Conservation (phyloP, 768 basidiomycete genomes). For the Russula sp. region DNA sequence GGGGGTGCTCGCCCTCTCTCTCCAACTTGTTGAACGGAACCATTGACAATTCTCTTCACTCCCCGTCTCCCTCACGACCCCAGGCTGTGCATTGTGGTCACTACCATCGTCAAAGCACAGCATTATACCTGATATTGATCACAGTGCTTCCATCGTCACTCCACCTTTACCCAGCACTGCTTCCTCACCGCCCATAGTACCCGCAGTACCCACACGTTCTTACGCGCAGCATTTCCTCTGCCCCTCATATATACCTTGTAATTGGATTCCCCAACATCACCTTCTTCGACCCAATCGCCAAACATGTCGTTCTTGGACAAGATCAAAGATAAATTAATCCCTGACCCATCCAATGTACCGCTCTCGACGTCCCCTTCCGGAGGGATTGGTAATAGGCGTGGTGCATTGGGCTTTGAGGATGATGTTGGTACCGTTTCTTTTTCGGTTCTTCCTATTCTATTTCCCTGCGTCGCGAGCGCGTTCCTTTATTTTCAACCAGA, state of each 20-base stretch:
- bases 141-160: neutral
- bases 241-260: neutral
- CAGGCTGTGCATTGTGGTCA: neutral
- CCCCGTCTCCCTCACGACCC: neutral
- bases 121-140: neutral
- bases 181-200: neutral
- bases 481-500: slow-evolving; percentile 3
- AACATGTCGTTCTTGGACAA: slow-evolving; percentile 51
- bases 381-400: slow-evolving; percentile 53
- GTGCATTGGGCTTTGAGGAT: slow-evolving; percentile 54
- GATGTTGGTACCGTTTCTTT: slow-evolving; percentile 49
- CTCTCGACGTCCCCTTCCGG: slow-evolving; percentile 38
- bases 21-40: neutral
- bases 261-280: too few species aligned
- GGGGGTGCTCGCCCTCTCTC: neutral
- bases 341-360: slow-evolving; percentile 32
- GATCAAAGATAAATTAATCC: slow-evolving; percentile 47
- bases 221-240: neutral
- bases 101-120: neutral
- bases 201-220: neutral
- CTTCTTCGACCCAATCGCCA: neutral
- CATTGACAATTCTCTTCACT: neutral
- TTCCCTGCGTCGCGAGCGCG: slow-evolving; percentile 2
- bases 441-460: slow-evolving; percentile 27
- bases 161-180: neutral